Evolutionary conservation across 2,329 filamentous ascomycete genomes (phyloP).

Genomic region (Lachnellula arida): DNA sequence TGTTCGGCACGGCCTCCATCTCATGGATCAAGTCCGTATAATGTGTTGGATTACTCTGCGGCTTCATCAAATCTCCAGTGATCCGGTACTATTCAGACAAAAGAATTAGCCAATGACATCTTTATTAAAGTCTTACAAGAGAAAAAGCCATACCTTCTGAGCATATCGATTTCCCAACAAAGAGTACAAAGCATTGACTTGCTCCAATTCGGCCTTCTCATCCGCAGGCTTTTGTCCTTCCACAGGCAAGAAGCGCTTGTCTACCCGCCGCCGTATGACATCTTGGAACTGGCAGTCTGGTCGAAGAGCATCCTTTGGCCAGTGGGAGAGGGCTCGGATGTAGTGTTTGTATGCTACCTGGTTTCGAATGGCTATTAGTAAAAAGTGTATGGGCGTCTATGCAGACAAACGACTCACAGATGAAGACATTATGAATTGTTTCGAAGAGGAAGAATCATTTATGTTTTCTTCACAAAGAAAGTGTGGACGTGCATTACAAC

Average conservation of each 20-base stretch:
- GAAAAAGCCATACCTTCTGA: conserved; percentile 40
- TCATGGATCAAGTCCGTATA: conserved; percentile 57
- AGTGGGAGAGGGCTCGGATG: conserved; percentile 48
- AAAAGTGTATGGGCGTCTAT: background rate
- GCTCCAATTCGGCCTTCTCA: conserved; percentile 48
- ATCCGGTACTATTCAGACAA: conserved; percentile 39
- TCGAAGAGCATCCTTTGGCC: conserved; percentile 60
- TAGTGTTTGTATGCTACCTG: conserved; percentile 45
- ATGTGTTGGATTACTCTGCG: conserved; percentile 60
- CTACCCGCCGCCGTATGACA: conserved; percentile 45
- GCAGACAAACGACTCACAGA: conserved; percentile 20
- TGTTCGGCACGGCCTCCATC: conserved; percentile 56
- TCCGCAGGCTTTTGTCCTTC: conserved; percentile 13
- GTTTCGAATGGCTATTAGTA: background rate
- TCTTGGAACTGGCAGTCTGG: conserved; percentile 59
- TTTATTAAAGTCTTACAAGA: background rate
- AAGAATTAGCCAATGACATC: background rate
- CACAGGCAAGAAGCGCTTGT: conserved; percentile 25
- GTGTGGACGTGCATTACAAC: background rate
- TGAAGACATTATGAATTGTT: conserved; percentile 26
- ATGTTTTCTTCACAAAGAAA: background rate
- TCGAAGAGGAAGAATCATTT: background rate
- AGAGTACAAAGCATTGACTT: conserved; percentile 56
- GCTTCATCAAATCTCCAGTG: conserved; percentile 48
- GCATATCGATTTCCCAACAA: conserved; percentile 57